These are phyloP conservation scores for Exophiala aquamarina DNA, from an alignment of 2,329 filamentous ascomycete species.

Conservation along the genomic window DNA sequence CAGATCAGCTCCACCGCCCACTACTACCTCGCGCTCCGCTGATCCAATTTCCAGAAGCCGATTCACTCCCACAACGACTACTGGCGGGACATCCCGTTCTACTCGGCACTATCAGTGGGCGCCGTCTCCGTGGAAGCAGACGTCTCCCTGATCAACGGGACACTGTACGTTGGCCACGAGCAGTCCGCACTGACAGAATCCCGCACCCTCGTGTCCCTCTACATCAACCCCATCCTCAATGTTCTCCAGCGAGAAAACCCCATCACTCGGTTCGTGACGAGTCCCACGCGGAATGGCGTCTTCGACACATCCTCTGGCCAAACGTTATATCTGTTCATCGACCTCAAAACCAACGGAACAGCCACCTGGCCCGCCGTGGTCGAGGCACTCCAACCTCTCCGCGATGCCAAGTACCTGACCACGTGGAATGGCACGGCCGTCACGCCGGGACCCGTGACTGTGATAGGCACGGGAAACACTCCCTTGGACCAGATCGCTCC, in stretches of 20 bases:
- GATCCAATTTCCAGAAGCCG: conserved; percentile 19
- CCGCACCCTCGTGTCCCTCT: conserved; percentile 43
- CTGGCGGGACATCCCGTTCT: conserved; percentile 41
- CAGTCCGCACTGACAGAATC: conserved; percentile 35
- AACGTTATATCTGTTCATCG: conserved; percentile 65
- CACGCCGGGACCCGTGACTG: conserved; percentile 54
- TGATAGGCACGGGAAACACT: conserved; percentile 63
- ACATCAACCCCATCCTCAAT: conserved; percentile 53
- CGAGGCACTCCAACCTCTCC: conserved; percentile 57
- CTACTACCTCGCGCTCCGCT: too few relatives aligned
- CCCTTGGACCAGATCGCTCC: conserved; percentile 48
- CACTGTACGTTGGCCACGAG: conserved; percentile 43
- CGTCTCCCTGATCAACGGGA: conserved; percentile 44
- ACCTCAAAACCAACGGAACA: conserved; percentile 60
- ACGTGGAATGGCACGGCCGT: conserved; percentile 50
- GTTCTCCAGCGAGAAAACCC: conserved; percentile 59
- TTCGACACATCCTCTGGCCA: conserved; percentile 57
- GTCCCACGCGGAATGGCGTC: conserved; percentile 59
- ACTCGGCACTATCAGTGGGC: conserved; percentile 40
- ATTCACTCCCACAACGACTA: conserved; percentile 48
- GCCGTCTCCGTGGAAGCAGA: conserved; percentile 48
- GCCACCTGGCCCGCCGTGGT: conserved; percentile 59
- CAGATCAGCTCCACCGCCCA: too few relatives aligned
- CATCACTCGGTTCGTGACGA: conserved; percentile 47
- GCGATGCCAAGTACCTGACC: conserved; percentile 54